These are phyloP conservation scores for Gymnopilus dilepis DNA, from an alignment of 768 basidiomycete species.

Conservation along the genomic window DNA sequence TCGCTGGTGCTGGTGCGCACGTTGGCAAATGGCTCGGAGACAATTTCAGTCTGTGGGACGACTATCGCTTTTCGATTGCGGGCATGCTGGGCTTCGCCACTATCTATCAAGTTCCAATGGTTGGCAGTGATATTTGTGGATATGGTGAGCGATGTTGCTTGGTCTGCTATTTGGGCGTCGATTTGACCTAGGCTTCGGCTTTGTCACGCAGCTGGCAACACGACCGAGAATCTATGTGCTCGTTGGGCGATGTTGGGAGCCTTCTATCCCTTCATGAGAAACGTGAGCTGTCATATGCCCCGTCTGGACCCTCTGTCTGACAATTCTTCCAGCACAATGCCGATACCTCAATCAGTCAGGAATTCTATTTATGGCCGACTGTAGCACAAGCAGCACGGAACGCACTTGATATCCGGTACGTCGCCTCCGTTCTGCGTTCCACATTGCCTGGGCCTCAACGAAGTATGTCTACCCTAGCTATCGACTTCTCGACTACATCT, in stretches of 20 bases:
- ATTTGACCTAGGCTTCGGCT: neutral
- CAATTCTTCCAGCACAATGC: constrained; percentile 51
- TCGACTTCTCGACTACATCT: constrained; percentile 72
- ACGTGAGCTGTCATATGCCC: constrained; percentile 45
- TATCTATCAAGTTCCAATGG: constrained; percentile 75
- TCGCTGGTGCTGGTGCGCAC: constrained; percentile 66
- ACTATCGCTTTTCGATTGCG: constrained; percentile 64
- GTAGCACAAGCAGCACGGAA: constrained; percentile 64
- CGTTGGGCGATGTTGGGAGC: constrained; percentile 81
- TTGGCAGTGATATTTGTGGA: constrained; percentile 77
- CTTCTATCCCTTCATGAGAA: constrained; percentile 82
- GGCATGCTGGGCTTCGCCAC: constrained; percentile 71
- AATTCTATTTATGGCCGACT: constrained; percentile 69
- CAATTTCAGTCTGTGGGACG: constrained; percentile 62
- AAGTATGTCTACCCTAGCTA: constrained; percentile 44
- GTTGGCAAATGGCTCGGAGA: constrained; percentile 83
- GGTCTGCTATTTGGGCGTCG: neutral
- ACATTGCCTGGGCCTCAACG: neutral
- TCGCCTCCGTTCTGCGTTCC: neutral
- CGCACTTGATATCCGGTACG: constrained; percentile 65
- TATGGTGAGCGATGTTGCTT: constrained; percentile 52
- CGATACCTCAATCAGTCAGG: constrained; percentile 59
- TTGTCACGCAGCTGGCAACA: constrained; percentile 49
- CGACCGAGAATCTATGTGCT: constrained; percentile 72
- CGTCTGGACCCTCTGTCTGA: neutral